Conservation (phyloP, 2,329 filamentous ascomycete species). For the Purpureocillium takamizusanense region DNA sequence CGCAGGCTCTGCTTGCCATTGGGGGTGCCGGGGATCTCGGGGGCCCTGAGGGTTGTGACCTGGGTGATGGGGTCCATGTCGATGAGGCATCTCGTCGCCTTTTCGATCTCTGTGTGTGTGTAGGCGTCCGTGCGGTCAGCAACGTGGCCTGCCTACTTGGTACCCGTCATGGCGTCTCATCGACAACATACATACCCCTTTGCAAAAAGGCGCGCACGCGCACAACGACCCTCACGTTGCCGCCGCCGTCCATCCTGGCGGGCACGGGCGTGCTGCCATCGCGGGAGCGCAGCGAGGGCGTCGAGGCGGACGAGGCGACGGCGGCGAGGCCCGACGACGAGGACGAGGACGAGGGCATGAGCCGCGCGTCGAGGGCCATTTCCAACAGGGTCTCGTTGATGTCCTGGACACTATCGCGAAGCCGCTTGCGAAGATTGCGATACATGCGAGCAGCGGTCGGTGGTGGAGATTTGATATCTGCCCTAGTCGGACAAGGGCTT, state of each 20-base stretch:
- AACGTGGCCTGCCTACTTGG: not conserved
- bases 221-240: conserved; percentile 77
- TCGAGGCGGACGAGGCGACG: conserved; percentile 59
- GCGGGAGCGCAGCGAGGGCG: conserved; percentile 65
- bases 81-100: conserved; percentile 75
- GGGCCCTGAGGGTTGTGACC: conserved; percentile 70
- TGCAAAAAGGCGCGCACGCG: conserved; percentile 71
- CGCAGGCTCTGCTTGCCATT: conserved; percentile 54
- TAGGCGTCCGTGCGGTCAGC: not conserved
- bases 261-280: conserved; percentile 55
- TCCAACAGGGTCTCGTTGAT: conserved; percentile 29
- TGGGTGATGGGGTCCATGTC: conserved; percentile 85
- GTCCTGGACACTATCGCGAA: conserved; percentile 28
- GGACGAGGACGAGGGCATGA: conserved; percentile 34
- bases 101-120: conserved; percentile 59
- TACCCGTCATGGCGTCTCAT: no score
- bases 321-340: conserved; percentile 22
- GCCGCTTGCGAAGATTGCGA: conserved; percentile 30
- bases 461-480: not conserved
- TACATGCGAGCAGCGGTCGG: conserved; percentile 18
- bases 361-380: conserved; percentile 32
- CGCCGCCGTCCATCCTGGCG: conserved; percentile 51
- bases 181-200: conserved; percentile 38
- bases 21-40: conserved; percentile 49
- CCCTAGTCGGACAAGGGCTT: conserved; percentile 8